Percentiles rank a stretch among this genome's conserved stretches.
Conservation (phyloP, 176 grass and related monocot species). For the Musa acuminata region DNA sequence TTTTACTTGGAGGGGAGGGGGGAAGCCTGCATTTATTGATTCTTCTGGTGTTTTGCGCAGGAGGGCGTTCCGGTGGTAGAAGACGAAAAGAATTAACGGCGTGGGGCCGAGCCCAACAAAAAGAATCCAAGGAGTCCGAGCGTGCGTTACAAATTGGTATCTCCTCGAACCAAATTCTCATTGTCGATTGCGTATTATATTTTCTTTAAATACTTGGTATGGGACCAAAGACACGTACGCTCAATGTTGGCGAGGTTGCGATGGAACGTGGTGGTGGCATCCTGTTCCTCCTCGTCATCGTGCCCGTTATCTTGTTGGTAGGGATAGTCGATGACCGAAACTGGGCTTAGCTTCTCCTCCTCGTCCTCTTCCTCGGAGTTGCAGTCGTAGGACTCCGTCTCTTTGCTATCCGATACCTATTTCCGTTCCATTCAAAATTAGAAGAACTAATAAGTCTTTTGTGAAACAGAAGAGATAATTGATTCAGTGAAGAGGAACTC, state of each 20-base stretch:
- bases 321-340: constrained; percentile 86
- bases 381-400: background rate
- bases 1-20: background rate
- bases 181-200: no score
- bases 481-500: no score
- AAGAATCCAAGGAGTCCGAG: constrained; percentile 4
- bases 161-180: background rate
- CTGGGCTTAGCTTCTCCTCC: constrained; percentile 26
- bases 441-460: no score
- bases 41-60: no score
- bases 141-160: background rate
- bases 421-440: background rate
- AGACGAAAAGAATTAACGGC: background rate
- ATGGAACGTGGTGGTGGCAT: background rate
- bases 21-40: no score
- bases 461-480: no score
- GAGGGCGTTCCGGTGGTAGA: background rate
- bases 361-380: background rate
- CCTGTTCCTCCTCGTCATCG: background rate
- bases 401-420: background rate
- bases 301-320: constrained; percentile 20
- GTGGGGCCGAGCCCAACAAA: background rate
- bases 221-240: constrained; percentile 22
- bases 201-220: no score
- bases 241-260: constrained; percentile 25